Percentiles rank a stretch among this genome's conserved stretches.
Evolutionary conservation across 495 filamentous ascomycete genomes (phyloP).

Genomic region (Hypoxylon intermedium): DNA sequence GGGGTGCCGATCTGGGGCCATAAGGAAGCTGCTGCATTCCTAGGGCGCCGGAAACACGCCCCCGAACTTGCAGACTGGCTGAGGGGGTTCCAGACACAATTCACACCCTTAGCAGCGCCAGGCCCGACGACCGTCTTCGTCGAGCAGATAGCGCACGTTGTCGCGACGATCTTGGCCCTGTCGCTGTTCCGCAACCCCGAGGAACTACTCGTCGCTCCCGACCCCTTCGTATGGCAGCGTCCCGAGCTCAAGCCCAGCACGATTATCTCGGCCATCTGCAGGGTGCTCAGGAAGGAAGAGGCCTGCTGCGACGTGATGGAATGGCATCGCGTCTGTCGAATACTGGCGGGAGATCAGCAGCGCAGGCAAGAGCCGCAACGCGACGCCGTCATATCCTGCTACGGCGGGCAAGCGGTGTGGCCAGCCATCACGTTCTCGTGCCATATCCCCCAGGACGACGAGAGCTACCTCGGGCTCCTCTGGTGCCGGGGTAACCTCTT

Average conservation of each 20-base stretch:
- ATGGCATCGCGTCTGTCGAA: slow-evolving; percentile 24
- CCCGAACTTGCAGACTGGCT: background rate
- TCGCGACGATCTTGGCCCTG: slow-evolving; percentile 10
- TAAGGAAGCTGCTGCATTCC: background rate
- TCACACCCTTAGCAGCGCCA: background rate
- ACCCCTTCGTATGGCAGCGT: slow-evolving; percentile 16
- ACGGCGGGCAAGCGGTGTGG: slow-evolving; percentile 8
- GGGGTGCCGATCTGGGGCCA: background rate
- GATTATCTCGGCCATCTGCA: slow-evolving; percentile 15
- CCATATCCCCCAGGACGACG: background rate
- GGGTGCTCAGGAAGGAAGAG: background rate
- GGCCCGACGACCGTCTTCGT: background rate
- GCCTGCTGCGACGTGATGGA: slow-evolving; percentile 21
- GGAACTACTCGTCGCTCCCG: slow-evolving; percentile 2
- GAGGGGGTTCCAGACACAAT: background rate
- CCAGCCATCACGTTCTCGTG: background rate
- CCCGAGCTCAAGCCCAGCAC: slow-evolving; percentile 1
- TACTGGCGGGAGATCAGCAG: slow-evolving; percentile 5
- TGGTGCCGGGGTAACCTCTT: slow-evolving; percentile 13
- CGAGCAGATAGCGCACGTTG: slow-evolving; percentile 20
- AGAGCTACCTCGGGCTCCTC: slow-evolving; percentile 17
- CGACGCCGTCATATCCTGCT: slow-evolving; percentile 2
- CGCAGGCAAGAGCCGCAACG: background rate
- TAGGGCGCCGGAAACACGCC: background rate
- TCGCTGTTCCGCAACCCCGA: slow-evolving; percentile 12